Conservation (phyloP, 2,329 filamentous ascomycete species). For the Cercospora zeae-maydis region DNA sequence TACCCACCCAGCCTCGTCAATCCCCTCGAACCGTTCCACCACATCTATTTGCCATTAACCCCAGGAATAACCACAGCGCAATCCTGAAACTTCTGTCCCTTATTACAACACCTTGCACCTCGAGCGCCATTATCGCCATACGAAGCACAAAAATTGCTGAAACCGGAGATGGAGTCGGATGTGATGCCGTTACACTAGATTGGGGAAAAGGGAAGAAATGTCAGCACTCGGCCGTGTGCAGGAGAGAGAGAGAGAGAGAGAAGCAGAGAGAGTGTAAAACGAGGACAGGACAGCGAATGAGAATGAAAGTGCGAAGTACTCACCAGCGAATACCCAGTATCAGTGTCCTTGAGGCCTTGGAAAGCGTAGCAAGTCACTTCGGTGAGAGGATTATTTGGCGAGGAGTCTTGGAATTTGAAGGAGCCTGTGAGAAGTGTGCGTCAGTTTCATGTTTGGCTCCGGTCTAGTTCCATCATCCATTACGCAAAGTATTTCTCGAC, state of each 20-base stretch:
- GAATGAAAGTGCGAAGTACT: too few relatives aligned
- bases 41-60: neutral
- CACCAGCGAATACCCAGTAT: neutral
- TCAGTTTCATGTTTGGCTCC: too few relatives aligned
- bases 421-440: neutral
- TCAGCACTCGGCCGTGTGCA: neutral
- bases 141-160: neutral
- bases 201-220: neutral
- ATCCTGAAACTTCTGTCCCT: neutral
- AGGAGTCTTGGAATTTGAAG: neutral
- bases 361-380: neutral
- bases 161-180: neutral
- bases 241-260: neutral
- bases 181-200: neutral
- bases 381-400: neutral
- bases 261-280: too few relatives aligned
- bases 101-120: neutral
- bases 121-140: neutral
- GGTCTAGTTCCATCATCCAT: too few relatives aligned
- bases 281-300: too few relatives aligned
- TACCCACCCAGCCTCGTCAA: too few relatives aligned
- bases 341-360: neutral
- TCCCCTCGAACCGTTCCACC: too few relatives aligned
- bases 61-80: neutral
- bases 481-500: too few relatives aligned